A percentile compares a stretch with the other conserved stretches of the same genome.
These are phyloP conservation scores for Cryomyces minteri DNA, from an alignment of 495 filamentous ascomycete genomes.

Conservation along the genomic window DNA sequence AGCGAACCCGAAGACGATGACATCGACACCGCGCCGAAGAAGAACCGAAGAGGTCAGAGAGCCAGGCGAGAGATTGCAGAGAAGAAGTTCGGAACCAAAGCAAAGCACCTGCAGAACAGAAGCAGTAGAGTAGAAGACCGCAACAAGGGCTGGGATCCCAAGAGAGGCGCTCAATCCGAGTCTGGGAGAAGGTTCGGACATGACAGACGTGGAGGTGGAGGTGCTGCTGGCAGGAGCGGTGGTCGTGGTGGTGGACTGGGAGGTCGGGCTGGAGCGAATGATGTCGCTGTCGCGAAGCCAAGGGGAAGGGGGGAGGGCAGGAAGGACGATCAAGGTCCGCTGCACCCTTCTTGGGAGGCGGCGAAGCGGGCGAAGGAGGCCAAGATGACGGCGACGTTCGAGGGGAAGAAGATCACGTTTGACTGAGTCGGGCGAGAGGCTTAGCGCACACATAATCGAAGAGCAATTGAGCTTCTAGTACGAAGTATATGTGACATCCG, in stretches of 20 bases:
- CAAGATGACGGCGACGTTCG: slow-evolving; percentile 41
- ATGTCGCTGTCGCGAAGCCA: slow-evolving; percentile 2
- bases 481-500: no score
- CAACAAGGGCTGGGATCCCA: slow-evolving; percentile 35
- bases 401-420: slow-evolving; percentile 84
- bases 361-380: slow-evolving; percentile 68
- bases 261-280: slow-evolving; percentile 5
- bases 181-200: slow-evolving; percentile 1
- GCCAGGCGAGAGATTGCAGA: slow-evolving; percentile 76
- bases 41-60: slow-evolving; percentile 80
- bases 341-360: slow-evolving; percentile 93
- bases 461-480: no score
- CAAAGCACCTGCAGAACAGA: slow-evolving; percentile 45
- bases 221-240: slow-evolving; percentile 3
- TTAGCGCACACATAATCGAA: no score
- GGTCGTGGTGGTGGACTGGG: slow-evolving; percentile 4
- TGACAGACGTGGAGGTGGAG: neutral
- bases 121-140: slow-evolving; percentile 13
- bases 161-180: slow-evolving; percentile 19
- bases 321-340: slow-evolving; percentile 38
- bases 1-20: slow-evolving; percentile 30
- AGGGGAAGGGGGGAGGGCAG: slow-evolving; percentile 19
- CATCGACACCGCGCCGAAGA: slow-evolving; percentile 27
- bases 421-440: slow-evolving; percentile 30
- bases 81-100: slow-evolving; percentile 67